These are phyloP conservation scores for Entelexis sorbosivorans DNA, from an alignment of 1,139 yeast genomes.

Conservation along the genomic window DNA sequence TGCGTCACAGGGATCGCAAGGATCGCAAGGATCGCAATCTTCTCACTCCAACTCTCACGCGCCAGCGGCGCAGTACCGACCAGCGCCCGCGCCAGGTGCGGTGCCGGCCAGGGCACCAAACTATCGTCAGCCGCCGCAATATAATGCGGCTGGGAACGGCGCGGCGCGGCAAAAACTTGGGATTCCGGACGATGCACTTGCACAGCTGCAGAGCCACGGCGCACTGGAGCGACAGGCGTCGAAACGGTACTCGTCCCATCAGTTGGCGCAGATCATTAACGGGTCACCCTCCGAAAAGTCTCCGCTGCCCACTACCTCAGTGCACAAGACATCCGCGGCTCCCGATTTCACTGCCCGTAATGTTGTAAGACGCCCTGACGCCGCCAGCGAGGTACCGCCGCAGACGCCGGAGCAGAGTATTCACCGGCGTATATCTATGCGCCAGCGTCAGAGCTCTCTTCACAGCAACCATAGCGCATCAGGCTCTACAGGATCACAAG, in stretches of 20 bases:
- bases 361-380: slow-evolving; percentile 11
- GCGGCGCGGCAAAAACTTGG: slow-evolving; percentile 19
- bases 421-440: slow-evolving; percentile 6
- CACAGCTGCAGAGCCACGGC: slow-evolving; percentile 68
- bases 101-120: background rate
- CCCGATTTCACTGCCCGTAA: slow-evolving; percentile 22
- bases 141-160: background rate
- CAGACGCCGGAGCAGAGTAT: slow-evolving; percentile 11
- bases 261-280: slow-evolving; percentile 67
- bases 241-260: slow-evolving; percentile 83
- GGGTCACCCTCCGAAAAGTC: slow-evolving; percentile 24
- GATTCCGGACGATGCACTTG: slow-evolving; percentile 42
- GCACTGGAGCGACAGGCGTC: slow-evolving; percentile 86
- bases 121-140: background rate
- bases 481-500: slow-evolving; percentile 2
- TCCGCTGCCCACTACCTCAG: slow-evolving; percentile 25
- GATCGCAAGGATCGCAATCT: background rate
- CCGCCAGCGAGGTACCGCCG: slow-evolving; percentile 2
- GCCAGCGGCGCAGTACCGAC: background rate
- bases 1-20: background rate
- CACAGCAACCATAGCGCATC: background rate
- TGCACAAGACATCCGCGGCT: slow-evolving; percentile 18
- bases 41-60: background rate
- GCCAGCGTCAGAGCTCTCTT: background rate
- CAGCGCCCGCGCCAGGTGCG: background rate